phyloP scores from a whole-genome alignment of 768 basidiomycete species.

The Baorangia bicolor region DNA sequence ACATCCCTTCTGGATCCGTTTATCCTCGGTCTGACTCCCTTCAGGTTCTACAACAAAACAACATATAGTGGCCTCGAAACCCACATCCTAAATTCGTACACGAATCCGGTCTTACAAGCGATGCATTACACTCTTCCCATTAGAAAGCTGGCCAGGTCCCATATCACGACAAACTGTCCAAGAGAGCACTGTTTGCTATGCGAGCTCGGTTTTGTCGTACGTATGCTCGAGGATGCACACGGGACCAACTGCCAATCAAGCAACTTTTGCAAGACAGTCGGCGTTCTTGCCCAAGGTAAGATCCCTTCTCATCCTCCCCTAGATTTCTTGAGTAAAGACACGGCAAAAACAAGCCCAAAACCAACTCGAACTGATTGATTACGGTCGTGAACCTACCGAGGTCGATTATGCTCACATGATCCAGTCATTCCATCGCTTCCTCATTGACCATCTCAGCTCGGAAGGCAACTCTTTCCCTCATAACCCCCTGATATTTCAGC shows the following conservation, averaged over 20 bases:
- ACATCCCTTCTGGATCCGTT: slow-evolving; percentile 17
- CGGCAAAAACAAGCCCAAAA: slow-evolving; percentile 49
- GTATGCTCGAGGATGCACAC: slow-evolving; percentile 94
- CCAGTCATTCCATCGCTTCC: slow-evolving; percentile 92
- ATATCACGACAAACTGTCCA: slow-evolving; percentile 85
- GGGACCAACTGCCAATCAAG: slow-evolving; percentile 95
- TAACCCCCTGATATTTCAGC: slow-evolving; percentile 54
- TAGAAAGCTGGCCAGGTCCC: slow-evolving; percentile 81
- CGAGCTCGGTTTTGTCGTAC: slow-evolving; percentile 89
- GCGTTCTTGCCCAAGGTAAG: slow-evolving; percentile 81
- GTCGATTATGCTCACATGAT: slow-evolving; percentile 86
- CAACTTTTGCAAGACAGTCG: slow-evolving; percentile 95
- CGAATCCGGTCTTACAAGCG: slow-evolving; percentile 87
- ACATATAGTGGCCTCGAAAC: slow-evolving; percentile 91
- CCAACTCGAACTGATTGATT: slow-evolving; percentile 87
- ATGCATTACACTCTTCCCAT: slow-evolving; percentile 83
- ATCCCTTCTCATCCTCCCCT: neutral
- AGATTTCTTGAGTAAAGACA: neutral
- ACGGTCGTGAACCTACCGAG: slow-evolving; percentile 70
- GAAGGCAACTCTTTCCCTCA: slow-evolving; percentile 67
- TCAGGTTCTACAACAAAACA: slow-evolving; percentile 92
- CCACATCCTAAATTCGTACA: slow-evolving; percentile 96
- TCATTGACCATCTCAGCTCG: slow-evolving; percentile 77
- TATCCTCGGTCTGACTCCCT: neutral
- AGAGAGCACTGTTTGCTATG: slow-evolving; percentile 93